Conservation (phyloP, 2,329 filamentous ascomycete genomes). For the Endocalyx cinctus region DNA sequence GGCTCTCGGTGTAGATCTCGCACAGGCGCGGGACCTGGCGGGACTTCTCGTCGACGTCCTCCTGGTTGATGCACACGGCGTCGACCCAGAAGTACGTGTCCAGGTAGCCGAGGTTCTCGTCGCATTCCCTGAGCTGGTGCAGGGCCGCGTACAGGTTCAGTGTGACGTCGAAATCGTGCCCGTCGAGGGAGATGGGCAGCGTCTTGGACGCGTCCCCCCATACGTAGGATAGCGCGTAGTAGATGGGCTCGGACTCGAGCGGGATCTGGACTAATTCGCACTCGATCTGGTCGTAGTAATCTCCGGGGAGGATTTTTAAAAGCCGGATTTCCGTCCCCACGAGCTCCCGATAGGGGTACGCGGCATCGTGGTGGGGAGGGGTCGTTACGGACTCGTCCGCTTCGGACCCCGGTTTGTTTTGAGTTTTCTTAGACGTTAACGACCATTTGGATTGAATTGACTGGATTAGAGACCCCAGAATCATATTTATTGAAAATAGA, state of each 20-base stretch:
- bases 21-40: constrained; percentile 14
- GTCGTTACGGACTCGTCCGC: too few relatives aligned
- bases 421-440: too few relatives aligned
- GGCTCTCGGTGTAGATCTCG: constrained; percentile 10
- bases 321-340: constrained; percentile 2
- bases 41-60: constrained; percentile 11
- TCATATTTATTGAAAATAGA: too few relatives aligned
- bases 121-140: constrained; percentile 9
- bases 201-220: constrained; percentile 7
- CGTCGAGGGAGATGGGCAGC: constrained; percentile 8
- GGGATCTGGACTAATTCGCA: constrained; percentile 4
- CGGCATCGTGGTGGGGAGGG: too few relatives aligned
- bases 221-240: constrained; percentile 11
- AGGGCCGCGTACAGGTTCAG: constrained; percentile 9
- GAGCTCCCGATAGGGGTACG: constrained; percentile 4
- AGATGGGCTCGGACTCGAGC: background rate
- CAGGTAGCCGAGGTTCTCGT: constrained; percentile 4
- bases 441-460: too few relatives aligned
- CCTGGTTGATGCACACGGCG: constrained; percentile 19
- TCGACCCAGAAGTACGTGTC: constrained; percentile 16
- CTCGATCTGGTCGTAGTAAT: background rate
- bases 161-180: constrained; percentile 5
- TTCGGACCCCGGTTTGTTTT: too few relatives aligned
- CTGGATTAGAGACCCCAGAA: too few relatives aligned
- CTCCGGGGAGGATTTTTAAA: constrained; percentile 3